Base-by-base conservation (phyloP, 495 filamentous ascomycete species). In the Neurospora tetraspora region DNA sequence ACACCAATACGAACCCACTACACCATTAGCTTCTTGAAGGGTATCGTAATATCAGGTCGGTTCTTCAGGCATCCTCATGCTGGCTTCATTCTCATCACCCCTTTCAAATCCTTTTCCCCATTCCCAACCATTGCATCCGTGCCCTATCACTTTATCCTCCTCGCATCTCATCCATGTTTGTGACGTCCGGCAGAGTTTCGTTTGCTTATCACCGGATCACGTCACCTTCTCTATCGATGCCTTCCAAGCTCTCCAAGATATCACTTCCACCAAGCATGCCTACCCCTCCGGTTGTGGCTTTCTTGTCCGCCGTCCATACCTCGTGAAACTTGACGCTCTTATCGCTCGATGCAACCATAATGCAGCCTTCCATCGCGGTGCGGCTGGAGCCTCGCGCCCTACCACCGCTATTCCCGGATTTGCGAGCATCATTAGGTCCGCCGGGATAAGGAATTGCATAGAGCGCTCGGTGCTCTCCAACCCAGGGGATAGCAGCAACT, bases 281-380 rank as follows among this genome's bases (percentile, higher is more conserved):
- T 47, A 83, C 84, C 12, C 86, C 86, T 23, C 85, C 83, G 5
- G 86, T 80, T 4, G 85, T 86, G 5, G 83, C 83, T 80, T 88
- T 91, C 74, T 83, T 86, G 12, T 87, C 83, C 16, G 90, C 89
- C 16, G 85, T 85, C 96, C 94, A 98, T 12, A 99, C 89, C 81
- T 98, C 94, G 80, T 99, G 95, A 75, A 98, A 99, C 80, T 96
- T 94, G 79, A 99, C 92, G 76, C 90, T 96, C 79, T 93, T 91
- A 81, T 98, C 96, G 76, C 94, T 97, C 36, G 93, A 93, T 38
- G 95, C 96, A 70, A 99, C 91, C 42, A 97, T 92, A 73, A 99
- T 92, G 78, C 95, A 98, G 10, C 94, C 95, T 78, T 97, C 94
- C 75, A 91, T 87, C n/a, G 85, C 83, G 1, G 89, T 91, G 39